phyloP scores from a whole-genome alignment of 257 asterid genomes.

The Nicotiana otophora region DNA sequence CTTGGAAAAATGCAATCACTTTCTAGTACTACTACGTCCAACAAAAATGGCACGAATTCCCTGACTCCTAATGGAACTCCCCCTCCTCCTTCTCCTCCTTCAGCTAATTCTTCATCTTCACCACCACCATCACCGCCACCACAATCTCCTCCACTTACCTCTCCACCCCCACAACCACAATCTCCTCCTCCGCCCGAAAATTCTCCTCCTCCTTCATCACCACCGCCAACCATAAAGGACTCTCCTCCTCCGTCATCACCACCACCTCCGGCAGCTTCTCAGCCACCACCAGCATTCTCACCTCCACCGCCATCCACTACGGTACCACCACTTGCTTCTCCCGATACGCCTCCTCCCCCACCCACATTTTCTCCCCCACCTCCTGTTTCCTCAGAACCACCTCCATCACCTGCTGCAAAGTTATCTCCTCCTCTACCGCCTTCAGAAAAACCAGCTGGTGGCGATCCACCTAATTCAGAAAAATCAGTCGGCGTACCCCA shows the following conservation, averaged over 20 bases:
- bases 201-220: constrained; percentile 16
- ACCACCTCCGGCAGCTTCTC: constrained; percentile 10
- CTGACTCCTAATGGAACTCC: constrained; percentile 6
- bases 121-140: constrained; percentile 7
- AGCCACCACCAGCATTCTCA: constrained; percentile 15
- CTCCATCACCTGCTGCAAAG: background rate
- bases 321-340: background rate
- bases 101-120: constrained; percentile 14
- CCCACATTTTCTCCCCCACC: background rate
- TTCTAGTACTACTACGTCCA: constrained; percentile 4
- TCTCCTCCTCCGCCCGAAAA: background rate
- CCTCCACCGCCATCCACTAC: constrained; percentile 7
- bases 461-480: background rate
- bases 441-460: background rate
- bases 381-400: constrained; percentile 8
- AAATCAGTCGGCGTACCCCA: background rate
- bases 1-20: constrained; percentile 11
- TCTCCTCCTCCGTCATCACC: constrained; percentile 6
- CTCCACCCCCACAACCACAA: constrained; percentile 13
- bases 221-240: constrained; percentile 9
- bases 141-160: constrained; percentile 6
- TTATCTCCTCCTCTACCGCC: background rate
- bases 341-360: background rate
- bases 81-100: constrained; percentile 13
- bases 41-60: background rate